Evolutionary conservation across 768 basidiomycete species (phyloP).

Genomic region (Lactarius vividus): DNA sequence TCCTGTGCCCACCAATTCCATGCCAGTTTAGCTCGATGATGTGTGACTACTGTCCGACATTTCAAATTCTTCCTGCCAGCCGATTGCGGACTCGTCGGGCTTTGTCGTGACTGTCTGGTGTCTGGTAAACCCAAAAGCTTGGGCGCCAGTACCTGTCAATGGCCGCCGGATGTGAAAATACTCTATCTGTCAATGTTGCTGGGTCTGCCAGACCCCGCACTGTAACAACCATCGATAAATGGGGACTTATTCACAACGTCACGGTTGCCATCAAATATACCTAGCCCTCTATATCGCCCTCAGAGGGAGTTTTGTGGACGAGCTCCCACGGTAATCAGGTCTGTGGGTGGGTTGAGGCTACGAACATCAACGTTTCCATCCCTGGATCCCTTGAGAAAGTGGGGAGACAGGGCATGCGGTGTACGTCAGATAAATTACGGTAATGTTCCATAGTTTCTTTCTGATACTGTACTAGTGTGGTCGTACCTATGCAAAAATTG

Average conservation of each 20-base stretch:
- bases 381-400: not conserved
- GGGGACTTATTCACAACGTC: not conserved
- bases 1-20: not conserved
- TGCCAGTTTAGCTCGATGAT: not conserved
- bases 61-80: not conserved
- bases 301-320: not conserved
- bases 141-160: not conserved
- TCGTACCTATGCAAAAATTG: no score
- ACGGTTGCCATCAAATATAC: not conserved
- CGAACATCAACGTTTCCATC: not conserved
- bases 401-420: not conserved
- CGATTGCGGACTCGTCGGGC: not conserved
- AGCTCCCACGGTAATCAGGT: not conserved
- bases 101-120: not conserved
- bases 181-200: not conserved
- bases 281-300: not conserved
- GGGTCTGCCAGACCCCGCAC: not conserved
- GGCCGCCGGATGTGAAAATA: not conserved
- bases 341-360: not conserved
- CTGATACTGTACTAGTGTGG: no score
- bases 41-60: not conserved
- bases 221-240: not conserved
- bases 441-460: no score
- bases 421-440: not conserved
- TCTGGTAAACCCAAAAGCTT: not conserved